Evolutionary conservation across 2,329 filamentous ascomycete species (phyloP).

Genomic region (Tympanopsis confertula): DNA sequence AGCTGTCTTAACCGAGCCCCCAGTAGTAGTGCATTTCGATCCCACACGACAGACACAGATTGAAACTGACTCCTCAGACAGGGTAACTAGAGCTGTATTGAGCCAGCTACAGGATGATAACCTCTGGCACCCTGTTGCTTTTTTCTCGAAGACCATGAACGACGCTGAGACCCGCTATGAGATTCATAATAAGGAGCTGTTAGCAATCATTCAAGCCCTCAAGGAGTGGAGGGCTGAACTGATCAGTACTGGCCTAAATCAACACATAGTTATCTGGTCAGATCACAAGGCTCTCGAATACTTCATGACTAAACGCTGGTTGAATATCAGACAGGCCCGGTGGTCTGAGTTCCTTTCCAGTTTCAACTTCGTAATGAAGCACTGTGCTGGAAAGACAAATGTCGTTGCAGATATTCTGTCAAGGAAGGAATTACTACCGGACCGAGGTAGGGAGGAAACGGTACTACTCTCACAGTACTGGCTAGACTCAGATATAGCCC

Average conservation of each 20-base stretch:
- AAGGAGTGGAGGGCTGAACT: slow-evolving; percentile 13
- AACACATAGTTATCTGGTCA: slow-evolving; percentile 6
- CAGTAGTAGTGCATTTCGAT: slow-evolving; percentile 8
- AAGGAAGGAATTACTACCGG: background rate
- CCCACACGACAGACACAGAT: slow-evolving; percentile 6
- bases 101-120: slow-evolving; percentile 5
- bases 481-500: background rate
- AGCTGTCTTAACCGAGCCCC: slow-evolving; percentile 4
- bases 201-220: slow-evolving; percentile 10
- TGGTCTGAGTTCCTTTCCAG: slow-evolving; percentile 11
- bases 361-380: slow-evolving; percentile 13
- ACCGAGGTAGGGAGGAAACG: background rate
- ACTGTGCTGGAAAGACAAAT: slow-evolving; percentile 7
- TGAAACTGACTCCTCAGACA: slow-evolving; percentile 9
- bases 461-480: background rate
- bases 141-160: slow-evolving; percentile 7
- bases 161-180: slow-evolving; percentile 11
- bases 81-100: slow-evolving; percentile 6
- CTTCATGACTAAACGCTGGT: slow-evolving; percentile 12
- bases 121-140: slow-evolving; percentile 3
- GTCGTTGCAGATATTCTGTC: slow-evolving; percentile 7
- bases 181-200: slow-evolving; percentile 14
- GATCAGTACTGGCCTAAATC: slow-evolving; percentile 4
- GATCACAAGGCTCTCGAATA: slow-evolving; percentile 14
- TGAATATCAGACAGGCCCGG: slow-evolving; percentile 12